Evolutionary conservation across 495 filamentous ascomycete genomes (phyloP), one percentile per base, ranked within the genome.

Genomic region (Lineolata rhizophorae): DNA sequence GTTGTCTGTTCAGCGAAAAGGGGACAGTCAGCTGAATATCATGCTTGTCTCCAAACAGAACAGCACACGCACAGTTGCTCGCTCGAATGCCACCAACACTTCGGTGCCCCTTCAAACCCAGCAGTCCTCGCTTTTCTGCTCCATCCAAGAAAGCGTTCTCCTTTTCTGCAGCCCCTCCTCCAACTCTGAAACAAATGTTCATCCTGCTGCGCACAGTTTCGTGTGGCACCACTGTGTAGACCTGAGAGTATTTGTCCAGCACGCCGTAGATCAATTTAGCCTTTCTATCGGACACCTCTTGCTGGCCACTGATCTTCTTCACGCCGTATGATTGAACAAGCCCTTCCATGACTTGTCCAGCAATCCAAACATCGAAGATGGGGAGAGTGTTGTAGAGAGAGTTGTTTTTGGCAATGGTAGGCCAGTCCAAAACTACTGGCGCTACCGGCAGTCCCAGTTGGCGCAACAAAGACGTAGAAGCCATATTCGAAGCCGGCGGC

Each of bases 311-410:
- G 2, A 91, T 67, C 47, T 76, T 79, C 27, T 61, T 52, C 29
- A 68, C 52, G 9, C 64, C 55, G 47, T 65, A 74, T 0, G 56
- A 60, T 5, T 46, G 18, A 16, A 85, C 56, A 2, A 83, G 57
- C 30, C 62, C 61, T 26, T 65, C 61, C 57, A 94, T 73, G 18
- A 95, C 83, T 43, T 78, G 65, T 18, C 79, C 76, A 14, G 81
- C 79, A 34, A 95, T 67, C 62, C 70, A 94, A 31, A 95, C 74
- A 42, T 79, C 79, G 52, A 94, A 92, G 43, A 95, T 93, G 38
- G 77, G 79, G 17, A 95, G 61, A 2, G 85, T 95, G 57, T 93
- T 94, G 57, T 93, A 92, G 32, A 95, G 60, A 39, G 71, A 80
- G 57, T 82, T 82, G 53, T 83, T 82, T 60, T 83, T 83, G 13